Evolutionary conservation across 768 basidiomycete species (phyloP).

Genomic region (Trametes punicea): DNA sequence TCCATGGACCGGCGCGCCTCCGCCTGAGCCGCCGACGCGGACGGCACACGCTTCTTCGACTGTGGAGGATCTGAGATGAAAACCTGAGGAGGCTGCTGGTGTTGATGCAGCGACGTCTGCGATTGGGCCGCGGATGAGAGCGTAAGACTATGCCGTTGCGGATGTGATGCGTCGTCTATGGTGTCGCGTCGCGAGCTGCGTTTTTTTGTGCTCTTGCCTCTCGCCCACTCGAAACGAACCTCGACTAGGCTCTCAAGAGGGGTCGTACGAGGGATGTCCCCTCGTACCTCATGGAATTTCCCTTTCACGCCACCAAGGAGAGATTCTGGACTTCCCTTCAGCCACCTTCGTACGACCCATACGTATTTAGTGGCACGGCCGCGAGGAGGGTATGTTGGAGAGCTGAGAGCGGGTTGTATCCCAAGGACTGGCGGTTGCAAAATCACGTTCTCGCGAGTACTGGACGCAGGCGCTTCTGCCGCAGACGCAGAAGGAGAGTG

Average conservation of each 20-base stretch:
- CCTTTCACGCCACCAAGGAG: conserved; percentile 45
- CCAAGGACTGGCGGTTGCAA: conserved; percentile 56
- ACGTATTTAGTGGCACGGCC: conserved; percentile 54
- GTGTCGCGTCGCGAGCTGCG: conserved; percentile 26
- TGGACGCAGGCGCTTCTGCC: conserved; percentile 11
- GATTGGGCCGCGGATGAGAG: conserved; percentile 21
- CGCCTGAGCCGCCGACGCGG: conserved; percentile 12
- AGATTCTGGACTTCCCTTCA: conserved; percentile 53
- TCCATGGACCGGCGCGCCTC: conserved; percentile 15
- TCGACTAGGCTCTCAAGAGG: conserved; percentile 44
- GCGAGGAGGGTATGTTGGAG: conserved; percentile 38
- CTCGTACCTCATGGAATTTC: conserved; percentile 32
- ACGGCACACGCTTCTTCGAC: conserved; percentile 11
- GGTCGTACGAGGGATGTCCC: conserved; percentile 4
- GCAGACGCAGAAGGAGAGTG: conserved; percentile 1
- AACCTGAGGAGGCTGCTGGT: conserved; percentile 7
- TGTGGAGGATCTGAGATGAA: conserved; percentile 1
- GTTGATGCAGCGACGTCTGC: conserved; percentile 19
- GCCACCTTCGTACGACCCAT: conserved; percentile 76
- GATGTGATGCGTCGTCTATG: conserved; percentile 16
- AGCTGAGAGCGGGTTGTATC: conserved; percentile 62
- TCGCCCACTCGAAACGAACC: conserved; percentile 77
- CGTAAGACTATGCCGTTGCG: conserved; percentile 15
- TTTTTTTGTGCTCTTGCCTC: conserved; percentile 36
- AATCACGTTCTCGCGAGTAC: conserved; percentile 11